phyloP scores from a whole-genome alignment of 2,329 filamentous ascomycete species.

The Chalaropsis ovoidea region DNA sequence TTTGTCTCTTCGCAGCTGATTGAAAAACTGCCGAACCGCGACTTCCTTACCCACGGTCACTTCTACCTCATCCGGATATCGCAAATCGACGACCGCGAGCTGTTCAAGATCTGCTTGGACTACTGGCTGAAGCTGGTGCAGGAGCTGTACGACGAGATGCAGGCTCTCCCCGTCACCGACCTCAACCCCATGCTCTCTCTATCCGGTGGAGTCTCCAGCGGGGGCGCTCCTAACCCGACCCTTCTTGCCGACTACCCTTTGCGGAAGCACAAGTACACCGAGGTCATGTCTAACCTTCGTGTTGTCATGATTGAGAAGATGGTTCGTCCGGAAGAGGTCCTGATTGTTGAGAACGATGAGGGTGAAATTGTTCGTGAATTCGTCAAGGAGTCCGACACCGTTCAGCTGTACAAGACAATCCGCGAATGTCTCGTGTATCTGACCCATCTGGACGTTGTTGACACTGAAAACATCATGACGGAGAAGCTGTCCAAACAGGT shows the following conservation, averaged over 20 bases:
- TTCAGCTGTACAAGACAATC: conserved; percentile 98
- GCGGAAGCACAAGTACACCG: conserved; percentile 94
- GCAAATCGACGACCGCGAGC: conserved; percentile 95
- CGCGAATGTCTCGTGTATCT: conserved; percentile 94
- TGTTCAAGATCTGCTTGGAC: conserved; percentile 98
- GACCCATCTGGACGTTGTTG: conserved; percentile 91
- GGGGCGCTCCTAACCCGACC: conserved; percentile 73
- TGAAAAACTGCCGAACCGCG: conserved; percentile 87
- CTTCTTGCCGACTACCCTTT: conserved; percentile 84
- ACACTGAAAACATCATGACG: conserved; percentile 98
- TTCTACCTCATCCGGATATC: conserved; percentile 98
- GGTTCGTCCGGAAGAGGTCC: conserved; percentile 92
- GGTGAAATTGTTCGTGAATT: conserved; percentile 98
- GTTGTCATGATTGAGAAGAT: conserved; percentile 99
- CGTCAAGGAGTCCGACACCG: conserved; percentile 97
- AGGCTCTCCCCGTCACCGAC: conserved; percentile 85
- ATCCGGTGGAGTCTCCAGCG: conserved; percentile 58
- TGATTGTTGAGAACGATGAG: conserved; percentile 99
- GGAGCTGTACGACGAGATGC: conserved; percentile 98
- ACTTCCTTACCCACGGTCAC: conserved; percentile 90
- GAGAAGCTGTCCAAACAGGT: conserved; percentile 95
- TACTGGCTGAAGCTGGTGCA: conserved; percentile 99
- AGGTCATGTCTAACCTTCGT: conserved; percentile 84
- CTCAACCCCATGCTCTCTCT: conserved; percentile 79
- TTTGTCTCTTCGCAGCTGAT: conserved; percentile 53